phyloP scores from a whole-genome alignment of 1,284 basidiomycete genomes.

The Mycosarcoma maydis region DNA sequence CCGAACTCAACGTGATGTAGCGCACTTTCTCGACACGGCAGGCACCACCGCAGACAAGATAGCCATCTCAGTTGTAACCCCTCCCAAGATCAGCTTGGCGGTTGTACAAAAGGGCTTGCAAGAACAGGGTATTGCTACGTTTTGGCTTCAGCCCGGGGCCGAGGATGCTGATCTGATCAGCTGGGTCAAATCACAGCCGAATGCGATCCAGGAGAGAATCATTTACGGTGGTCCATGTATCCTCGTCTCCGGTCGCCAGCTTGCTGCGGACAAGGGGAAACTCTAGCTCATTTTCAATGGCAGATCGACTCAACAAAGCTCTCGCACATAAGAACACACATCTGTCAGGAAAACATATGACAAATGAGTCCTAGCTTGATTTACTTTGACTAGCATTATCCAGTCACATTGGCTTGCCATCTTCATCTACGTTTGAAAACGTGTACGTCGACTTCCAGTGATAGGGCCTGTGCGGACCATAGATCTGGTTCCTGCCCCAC shows the following conservation, averaged over 20 bases:
- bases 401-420: no score
- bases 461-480: conserved; percentile 51
- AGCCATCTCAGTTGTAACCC: conserved; percentile 62
- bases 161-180: conserved; percentile 54
- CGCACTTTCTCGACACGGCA: conserved; percentile 22
- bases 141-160: conserved; percentile 63
- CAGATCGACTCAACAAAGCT: no score
- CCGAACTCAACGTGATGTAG: conserved; percentile 23
- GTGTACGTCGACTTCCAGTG: conserved; percentile 57
- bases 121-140: conserved; percentile 43
- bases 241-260: conserved; percentile 56
- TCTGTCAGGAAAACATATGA: no score
- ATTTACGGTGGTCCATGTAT: conserved; percentile 64
- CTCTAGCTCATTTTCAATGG: no score
- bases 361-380: no score
- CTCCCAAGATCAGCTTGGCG: conserved; percentile 54
- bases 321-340: no score
- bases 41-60: conserved; percentile 26
- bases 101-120: conserved; percentile 51
- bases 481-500: conserved; percentile 57
- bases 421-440: conserved; percentile 47
- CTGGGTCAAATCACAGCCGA: conserved; percentile 55
- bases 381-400: no score
- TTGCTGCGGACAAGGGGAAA: conserved; percentile 58
- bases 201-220: conserved; percentile 48